Percentiles rank a stretch among this genome's conserved stretches.
These are phyloP conservation scores for Fusarium sp. DNA, from an alignment of 2,329 filamentous ascomycete species.

Conservation along the genomic window DNA sequence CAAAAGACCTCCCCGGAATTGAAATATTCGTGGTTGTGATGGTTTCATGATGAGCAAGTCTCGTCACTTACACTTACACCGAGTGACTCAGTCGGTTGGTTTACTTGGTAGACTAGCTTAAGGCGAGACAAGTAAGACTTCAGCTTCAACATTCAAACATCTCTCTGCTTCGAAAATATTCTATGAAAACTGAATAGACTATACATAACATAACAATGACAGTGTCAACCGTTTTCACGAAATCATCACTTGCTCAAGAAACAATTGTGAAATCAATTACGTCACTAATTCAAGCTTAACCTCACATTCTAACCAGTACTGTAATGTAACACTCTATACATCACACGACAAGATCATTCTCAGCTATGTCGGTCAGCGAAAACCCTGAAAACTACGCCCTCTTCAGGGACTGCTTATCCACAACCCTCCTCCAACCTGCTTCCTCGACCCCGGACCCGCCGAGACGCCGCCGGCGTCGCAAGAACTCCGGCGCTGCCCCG, in stretches of 20 bases:
- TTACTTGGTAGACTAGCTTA: background rate
- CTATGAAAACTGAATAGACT: background rate
- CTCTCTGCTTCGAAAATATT: constrained; percentile 33
- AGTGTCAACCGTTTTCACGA: background rate
- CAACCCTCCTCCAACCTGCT: constrained; percentile 72
- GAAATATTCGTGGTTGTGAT: background rate
- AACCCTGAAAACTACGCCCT: constrained; percentile 58
- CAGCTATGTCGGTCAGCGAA: constrained; percentile 37
- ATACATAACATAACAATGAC: background rate
- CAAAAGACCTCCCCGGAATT: background rate
- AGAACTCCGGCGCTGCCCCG: constrained; percentile 26
- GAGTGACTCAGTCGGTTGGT: constrained; percentile 35
- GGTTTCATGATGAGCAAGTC: background rate
- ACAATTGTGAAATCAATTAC: constrained; percentile 31
- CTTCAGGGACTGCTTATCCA: constrained; percentile 80
- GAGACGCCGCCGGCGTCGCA: constrained; percentile 57
- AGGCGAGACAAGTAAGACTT: background rate
- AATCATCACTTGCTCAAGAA: background rate
- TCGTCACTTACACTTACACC: constrained; percentile 29
- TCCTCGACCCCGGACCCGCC: constrained; percentile 55
- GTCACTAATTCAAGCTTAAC: constrained; percentile 19
- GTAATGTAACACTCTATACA: constrained; percentile 2
- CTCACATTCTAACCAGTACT: background rate
- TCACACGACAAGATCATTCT: background rate
- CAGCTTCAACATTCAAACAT: background rate